phyloP scores from a whole-genome alignment of 805 yeast genomes.

The Sungouiozyma ichnusensis region DNA sequence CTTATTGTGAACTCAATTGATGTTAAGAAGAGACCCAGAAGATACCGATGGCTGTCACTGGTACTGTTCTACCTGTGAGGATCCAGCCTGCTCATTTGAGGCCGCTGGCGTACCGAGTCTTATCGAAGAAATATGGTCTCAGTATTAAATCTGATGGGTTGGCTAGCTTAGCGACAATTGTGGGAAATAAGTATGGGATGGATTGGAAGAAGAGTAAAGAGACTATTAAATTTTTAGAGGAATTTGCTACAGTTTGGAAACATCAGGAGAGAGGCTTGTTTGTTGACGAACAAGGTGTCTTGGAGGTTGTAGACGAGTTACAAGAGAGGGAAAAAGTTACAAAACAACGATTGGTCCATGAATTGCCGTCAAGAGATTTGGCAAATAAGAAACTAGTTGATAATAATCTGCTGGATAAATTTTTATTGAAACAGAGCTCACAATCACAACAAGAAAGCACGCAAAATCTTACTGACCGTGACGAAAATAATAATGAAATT shows the following conservation, averaged over 20 bases:
- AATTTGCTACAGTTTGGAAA: conserved; percentile 75
- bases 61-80: conserved; percentile 53
- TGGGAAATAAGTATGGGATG: conserved; percentile 69
- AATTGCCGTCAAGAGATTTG: background rate
- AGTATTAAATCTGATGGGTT: conserved; percentile 83
- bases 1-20: too few species aligned
- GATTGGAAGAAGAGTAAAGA: conserved; percentile 55
- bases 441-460: too few species aligned
- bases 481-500: background rate
- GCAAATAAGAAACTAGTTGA: background rate
- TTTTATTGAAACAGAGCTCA: background rate
- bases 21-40: too few species aligned
- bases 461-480: too few species aligned
- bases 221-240: conserved; percentile 42
- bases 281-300: conserved; percentile 64
- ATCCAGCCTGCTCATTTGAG: conserved; percentile 75
- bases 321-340: conserved; percentile 23
- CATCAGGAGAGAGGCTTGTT: conserved; percentile 82
- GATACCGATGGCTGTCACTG: conserved; percentile 19
- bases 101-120: conserved; percentile 81
- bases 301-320: conserved; percentile 53
- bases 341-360: background rate
- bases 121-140: conserved; percentile 87
- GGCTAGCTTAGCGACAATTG: conserved; percentile 54
- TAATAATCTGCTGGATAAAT: background rate